Evolutionary conservation across 768 basidiomycete genomes (phyloP).

Genomic region (Daedaleopsis sinensis): DNA sequence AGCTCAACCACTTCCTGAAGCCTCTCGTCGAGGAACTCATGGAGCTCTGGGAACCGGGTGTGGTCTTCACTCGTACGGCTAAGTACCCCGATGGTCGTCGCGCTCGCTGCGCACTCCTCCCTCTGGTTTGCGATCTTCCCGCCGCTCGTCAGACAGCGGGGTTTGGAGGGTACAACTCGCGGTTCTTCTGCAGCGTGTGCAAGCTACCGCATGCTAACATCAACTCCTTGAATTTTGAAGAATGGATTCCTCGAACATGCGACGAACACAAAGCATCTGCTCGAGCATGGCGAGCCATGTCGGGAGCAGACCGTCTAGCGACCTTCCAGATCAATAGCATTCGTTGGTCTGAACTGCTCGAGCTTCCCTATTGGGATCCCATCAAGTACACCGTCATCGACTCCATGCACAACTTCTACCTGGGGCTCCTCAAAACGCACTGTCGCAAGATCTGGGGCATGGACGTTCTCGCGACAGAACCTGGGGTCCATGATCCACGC

Average conservation of each 20-base stretch:
- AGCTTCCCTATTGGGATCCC: constrained; percentile 45
- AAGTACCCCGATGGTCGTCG: constrained; percentile 29
- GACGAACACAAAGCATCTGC: constrained; percentile 25
- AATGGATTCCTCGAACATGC: constrained; percentile 27
- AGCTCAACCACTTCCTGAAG: constrained; percentile 41
- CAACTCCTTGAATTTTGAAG: constrained; percentile 12
- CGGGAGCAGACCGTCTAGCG: not conserved
- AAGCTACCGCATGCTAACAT: constrained; percentile 27
- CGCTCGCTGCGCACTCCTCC: constrained; percentile 33
- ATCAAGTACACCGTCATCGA: constrained; percentile 37
- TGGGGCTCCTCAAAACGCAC: constrained; percentile 26
- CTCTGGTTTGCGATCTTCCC: constrained; percentile 40
- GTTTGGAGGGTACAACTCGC: constrained; percentile 24
- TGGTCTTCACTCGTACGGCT: constrained; percentile 32
- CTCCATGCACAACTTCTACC: constrained; percentile 44
- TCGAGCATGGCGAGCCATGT: constrained; percentile 22
- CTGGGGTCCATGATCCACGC: constrained; percentile 23
- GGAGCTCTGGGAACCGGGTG: constrained; percentile 36
- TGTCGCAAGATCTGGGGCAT: constrained; percentile 5
- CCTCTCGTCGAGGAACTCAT: constrained; percentile 42
- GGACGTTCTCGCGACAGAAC: not conserved
- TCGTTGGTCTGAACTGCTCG: constrained; percentile 31
- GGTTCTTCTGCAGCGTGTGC: constrained; percentile 35
- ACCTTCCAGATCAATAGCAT: constrained; percentile 27
- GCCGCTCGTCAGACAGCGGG: constrained; percentile 36